Percentiles rank a stretch among this genome's conserved stretches.
These are phyloP conservation scores for Fusarium brevicatenulatum DNA, from an alignment of 2,329 filamentous ascomycete genomes.

Conservation along the genomic window DNA sequence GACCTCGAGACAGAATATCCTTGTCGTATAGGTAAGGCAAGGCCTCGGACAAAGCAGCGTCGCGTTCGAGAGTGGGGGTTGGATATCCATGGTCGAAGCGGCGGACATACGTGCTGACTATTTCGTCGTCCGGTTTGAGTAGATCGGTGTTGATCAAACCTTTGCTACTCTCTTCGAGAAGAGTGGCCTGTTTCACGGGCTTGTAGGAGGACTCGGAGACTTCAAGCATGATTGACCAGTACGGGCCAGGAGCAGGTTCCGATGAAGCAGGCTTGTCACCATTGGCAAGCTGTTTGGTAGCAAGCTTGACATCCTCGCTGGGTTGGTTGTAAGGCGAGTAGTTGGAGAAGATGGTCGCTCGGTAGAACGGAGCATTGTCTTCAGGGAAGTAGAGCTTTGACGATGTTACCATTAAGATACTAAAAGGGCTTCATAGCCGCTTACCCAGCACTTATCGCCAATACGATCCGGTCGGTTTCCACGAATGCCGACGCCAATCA, in stretches of 20 bases:
- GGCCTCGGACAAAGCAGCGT: conserved; percentile 90
- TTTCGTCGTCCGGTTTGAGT: conserved; percentile 89
- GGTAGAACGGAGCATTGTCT: conserved; percentile 98
- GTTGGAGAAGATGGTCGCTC: conserved; percentile 99
- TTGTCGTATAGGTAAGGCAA: conserved; percentile 90
- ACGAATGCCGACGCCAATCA: conserved; percentile 94
- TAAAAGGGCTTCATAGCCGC: fast-evolving
- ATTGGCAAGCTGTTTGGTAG: conserved; percentile 85
- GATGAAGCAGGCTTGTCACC: conserved; percentile 80
- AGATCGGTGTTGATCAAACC: conserved; percentile 98
- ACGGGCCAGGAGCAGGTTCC: conserved; percentile 79
- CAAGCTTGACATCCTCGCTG: conserved; percentile 79
- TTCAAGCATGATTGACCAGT: conserved; percentile 99
- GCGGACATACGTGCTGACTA: conserved; percentile 97
- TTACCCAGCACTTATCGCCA: conserved; percentile 96
- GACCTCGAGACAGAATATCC: conserved; percentile 94
- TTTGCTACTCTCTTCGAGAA: conserved; percentile 91
- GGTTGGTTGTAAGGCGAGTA: conserved; percentile 99
- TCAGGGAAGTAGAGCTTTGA: conserved; percentile 89
- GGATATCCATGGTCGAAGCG: conserved; percentile 98
- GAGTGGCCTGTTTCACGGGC: conserved; percentile 84
- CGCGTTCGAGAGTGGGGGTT: conserved; percentile 92
- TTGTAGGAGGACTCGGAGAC: conserved; percentile 96
- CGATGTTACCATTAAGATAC: fast-evolving
- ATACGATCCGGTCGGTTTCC: conserved; percentile 93